Evolutionary conservation across 371 early-diverging fungal species (phyloP).

Genomic region (Apophysomyces ossiformis): DNA sequence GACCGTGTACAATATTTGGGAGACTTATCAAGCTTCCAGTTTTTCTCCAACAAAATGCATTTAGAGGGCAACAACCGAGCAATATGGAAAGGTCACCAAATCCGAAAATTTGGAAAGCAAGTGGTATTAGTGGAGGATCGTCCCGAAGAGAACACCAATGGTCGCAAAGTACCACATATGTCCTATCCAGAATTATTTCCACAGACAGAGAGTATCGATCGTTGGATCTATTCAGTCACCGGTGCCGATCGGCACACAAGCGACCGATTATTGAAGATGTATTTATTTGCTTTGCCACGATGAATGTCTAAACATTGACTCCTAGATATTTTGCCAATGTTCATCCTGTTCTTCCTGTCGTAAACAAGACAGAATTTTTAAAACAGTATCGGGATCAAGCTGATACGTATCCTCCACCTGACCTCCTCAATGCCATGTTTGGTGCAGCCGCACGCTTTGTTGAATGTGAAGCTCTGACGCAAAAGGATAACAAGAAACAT

Average conservation of each 20-base stretch:
- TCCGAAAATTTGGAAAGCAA: constrained; percentile 46
- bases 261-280: constrained; percentile 47
- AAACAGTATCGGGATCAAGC: constrained; percentile 47
- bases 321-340: constrained; percentile 51
- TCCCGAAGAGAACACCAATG: constrained; percentile 10
- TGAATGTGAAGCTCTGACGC: constrained; percentile 37
- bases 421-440: constrained; percentile 52
- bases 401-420: constrained; percentile 41
- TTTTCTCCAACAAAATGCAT: constrained; percentile 47
- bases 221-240: constrained; percentile 41
- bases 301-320: not conserved
- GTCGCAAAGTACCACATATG: constrained; percentile 13
- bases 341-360: constrained; percentile 52
- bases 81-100: constrained; percentile 39
- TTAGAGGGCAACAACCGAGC: constrained; percentile 24
- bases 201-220: constrained; percentile 11
- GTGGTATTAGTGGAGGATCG: constrained; percentile 40
- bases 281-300: not conserved
- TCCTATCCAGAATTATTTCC: not conserved
- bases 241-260: constrained; percentile 47
- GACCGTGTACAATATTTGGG: constrained; percentile 49
- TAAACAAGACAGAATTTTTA: constrained; percentile 47
- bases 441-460: constrained; percentile 54
- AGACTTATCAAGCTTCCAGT: constrained; percentile 45
- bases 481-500: constrained; percentile 17